phyloP scores from a whole-genome alignment of 2,329 filamentous ascomycete genomes.

The Incumbomyces lentus region DNA sequence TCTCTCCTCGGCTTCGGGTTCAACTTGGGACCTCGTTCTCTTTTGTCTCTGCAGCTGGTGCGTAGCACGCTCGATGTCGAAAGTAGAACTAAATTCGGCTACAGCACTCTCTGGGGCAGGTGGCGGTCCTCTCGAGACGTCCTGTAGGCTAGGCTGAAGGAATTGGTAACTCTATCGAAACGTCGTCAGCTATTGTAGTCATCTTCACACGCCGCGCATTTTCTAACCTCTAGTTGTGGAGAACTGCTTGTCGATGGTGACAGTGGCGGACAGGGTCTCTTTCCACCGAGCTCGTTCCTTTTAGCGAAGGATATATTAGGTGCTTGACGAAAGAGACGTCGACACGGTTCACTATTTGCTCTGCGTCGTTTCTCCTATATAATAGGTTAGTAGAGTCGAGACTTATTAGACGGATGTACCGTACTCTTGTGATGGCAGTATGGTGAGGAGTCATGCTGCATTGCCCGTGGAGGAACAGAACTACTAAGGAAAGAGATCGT shows the following conservation, averaged over 20 bases:
- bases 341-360: no score
- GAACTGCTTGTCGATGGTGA: neutral
- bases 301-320: no score
- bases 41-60: constrained; percentile 1
- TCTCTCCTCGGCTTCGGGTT: neutral
- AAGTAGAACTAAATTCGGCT: neutral
- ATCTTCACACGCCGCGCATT: neutral
- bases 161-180: neutral
- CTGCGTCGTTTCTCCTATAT: no score
- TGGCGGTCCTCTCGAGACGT: neutral
- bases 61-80: constrained; percentile 1
- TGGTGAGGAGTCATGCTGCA: no score
- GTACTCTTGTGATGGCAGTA: no score
- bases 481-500: no score
- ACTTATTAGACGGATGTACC: no score
- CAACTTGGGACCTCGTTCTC: neutral
- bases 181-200: neutral
- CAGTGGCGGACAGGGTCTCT: neutral
- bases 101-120: constrained; percentile 3
- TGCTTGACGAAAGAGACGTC: no score
- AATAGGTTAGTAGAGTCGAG: no score
- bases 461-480: no score
- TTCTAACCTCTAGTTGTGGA: neutral
- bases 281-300: neutral
- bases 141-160: neutral